These are phyloP conservation scores for Lactuca sativa DNA, from an alignment of 129 eudicot genomes.

Conservation along the genomic window DNA sequence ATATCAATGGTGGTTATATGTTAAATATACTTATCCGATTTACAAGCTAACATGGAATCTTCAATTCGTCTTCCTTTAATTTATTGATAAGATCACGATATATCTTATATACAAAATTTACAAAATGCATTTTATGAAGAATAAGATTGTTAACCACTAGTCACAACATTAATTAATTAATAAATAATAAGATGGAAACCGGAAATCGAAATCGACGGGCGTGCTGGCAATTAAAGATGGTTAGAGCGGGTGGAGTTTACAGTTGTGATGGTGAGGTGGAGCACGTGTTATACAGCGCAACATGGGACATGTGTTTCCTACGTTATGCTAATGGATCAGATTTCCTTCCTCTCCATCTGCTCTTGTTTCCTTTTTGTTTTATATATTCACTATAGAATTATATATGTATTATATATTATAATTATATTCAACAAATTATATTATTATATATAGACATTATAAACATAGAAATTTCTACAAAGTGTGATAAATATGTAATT, in stretches of 20 bases:
- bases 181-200: not conserved
- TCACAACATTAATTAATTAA: not conserved
- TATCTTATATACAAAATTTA: too few species aligned
- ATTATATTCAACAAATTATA: not conserved
- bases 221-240: constrained; percentile 6
- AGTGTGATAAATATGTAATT: too few species aligned
- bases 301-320: constrained; percentile 36
- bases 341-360: constrained; percentile 27
- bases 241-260: not conserved
- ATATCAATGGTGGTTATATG: too few species aligned
- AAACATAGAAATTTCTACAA: not conserved
- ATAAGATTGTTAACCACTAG: not conserved
- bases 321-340: constrained; percentile 24
- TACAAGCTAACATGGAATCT: too few species aligned
- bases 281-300: constrained; percentile 38
- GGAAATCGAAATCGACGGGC: not conserved
- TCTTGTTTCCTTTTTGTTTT: constrained; percentile 16
- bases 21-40: too few species aligned
- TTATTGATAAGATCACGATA: too few species aligned
- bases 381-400: not conserved
- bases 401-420: too few species aligned
- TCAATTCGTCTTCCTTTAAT: too few species aligned
- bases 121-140: not conserved
- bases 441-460: too few species aligned
- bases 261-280: constrained; percentile 20